A percentile compares a stretch with the other conserved stretches of the same genome.
phyloP scores from a whole-genome alignment of 2,329 filamentous ascomycete genomes.

The Aspergillus melleus region DNA sequence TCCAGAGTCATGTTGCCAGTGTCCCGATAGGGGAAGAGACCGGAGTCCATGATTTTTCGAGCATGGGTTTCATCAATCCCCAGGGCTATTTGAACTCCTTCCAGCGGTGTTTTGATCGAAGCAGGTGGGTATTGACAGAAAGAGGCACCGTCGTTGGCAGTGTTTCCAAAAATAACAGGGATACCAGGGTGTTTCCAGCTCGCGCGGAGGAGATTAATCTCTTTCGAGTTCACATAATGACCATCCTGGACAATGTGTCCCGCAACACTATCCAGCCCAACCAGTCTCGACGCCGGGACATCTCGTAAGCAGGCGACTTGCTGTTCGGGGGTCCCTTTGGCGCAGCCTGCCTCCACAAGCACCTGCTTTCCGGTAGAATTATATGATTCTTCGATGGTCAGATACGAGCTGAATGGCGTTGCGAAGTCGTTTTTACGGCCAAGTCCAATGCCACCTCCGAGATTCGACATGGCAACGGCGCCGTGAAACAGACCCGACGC shows the following conservation, averaged over 20 bases:
- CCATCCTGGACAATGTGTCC: constrained; percentile 61
- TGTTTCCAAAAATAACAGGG: constrained; percentile 58
- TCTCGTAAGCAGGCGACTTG: constrained; percentile 56
- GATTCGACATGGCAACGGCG: constrained; percentile 35
- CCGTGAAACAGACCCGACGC: constrained; percentile 16
- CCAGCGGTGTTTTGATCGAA: constrained; percentile 42
- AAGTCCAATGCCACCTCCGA: constrained; percentile 57
- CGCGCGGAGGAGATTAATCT: constrained; percentile 46
- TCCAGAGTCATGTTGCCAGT: constrained; percentile 54
- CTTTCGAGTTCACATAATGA: constrained; percentile 53
- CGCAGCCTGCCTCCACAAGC: constrained; percentile 54
- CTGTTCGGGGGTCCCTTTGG: constrained; percentile 42
- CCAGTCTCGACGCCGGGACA: constrained; percentile 35
- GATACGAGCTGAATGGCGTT: constrained; percentile 57
- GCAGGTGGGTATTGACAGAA: constrained; percentile 52
- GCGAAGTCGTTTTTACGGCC: constrained; percentile 58
- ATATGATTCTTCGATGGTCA: constrained; percentile 56
- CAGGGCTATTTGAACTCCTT: constrained; percentile 47
- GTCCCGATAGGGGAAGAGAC: constrained; percentile 52
- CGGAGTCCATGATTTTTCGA: constrained; percentile 44
- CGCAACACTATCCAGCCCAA: constrained; percentile 9
- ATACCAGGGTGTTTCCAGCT: constrained; percentile 51
- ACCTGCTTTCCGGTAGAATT: constrained; percentile 50
- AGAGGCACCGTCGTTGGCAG: constrained; percentile 57
- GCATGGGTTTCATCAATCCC: constrained; percentile 47